Conservation (phyloP, 306 rosid genomes). For the Lagenaria siceraria region DNA sequence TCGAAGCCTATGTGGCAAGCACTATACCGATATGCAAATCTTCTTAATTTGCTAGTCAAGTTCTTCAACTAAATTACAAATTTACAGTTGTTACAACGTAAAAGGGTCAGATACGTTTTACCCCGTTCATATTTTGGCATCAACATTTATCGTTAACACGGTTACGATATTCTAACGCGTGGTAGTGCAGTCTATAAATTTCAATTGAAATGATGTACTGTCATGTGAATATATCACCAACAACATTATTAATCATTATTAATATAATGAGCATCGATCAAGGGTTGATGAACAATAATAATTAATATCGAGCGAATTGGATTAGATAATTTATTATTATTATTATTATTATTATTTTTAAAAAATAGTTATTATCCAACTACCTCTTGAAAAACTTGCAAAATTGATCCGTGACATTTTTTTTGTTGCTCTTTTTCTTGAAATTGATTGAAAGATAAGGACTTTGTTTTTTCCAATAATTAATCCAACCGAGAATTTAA, state of each 20-base stretch:
- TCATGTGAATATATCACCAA: not conserved
- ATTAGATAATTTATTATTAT: not conserved
- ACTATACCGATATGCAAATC: too few relatives aligned
- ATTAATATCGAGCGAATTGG: not conserved
- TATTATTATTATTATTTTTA: too few relatives aligned
- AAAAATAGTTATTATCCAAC: not conserved
- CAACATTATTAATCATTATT: not conserved
- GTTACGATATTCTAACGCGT: too few relatives aligned
- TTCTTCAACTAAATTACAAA: too few relatives aligned
- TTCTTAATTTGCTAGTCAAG: too few relatives aligned
- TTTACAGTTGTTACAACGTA: too few relatives aligned
- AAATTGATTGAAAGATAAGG: constrained; percentile 3
- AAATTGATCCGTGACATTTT: not conserved
- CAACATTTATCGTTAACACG: too few relatives aligned
- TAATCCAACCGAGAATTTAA: not conserved
- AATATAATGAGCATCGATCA: not conserved
- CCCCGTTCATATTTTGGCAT: too few relatives aligned
- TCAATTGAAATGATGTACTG: not conserved
- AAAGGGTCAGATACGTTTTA: too few relatives aligned
- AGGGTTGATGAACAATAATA: not conserved
- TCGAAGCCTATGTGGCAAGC: too few relatives aligned
- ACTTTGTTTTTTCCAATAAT: constrained; percentile 2
- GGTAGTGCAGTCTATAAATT: not conserved
- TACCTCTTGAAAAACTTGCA: not conserved
- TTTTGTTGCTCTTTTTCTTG: not conserved